Evolutionary conservation across 2,329 filamentous ascomycete species (phyloP), one percentile per base, ranked within the genome.

Genomic region (Monosporascus sp.): DNA sequence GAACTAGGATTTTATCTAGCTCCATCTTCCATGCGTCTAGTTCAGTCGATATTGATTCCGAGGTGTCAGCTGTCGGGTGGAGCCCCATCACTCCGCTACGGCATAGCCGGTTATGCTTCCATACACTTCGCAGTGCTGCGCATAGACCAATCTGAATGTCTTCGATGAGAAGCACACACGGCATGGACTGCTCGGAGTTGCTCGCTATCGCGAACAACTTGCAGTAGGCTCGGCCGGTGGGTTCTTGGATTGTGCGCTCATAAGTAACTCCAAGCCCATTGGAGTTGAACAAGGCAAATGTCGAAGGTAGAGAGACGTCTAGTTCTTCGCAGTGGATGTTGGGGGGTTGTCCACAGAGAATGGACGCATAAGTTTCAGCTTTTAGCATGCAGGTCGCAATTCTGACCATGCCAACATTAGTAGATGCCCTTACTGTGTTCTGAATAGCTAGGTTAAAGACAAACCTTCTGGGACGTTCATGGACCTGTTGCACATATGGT

Each of bases 131-230:
- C 20, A 18, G 14, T 7, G 50, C 7, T 18, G n/a, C 14, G 24
- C 52, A 54, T 17, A 54, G 43, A 39, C 52, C 52, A 3, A 54
- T 18, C 7, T 51, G 46, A n/a, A 51, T 47, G 18, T 54, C 52
- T 36, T 54, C 52, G 8, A 48, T 44, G 35, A 54, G 41, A 3
- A 54, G 35, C 3, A 24, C 20, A 5, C 9, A 20, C n/a, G 49
- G 46, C n/a, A 25, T 47, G 20, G 36, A 31, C 5, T 5, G 15
- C 9, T 22, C n/a, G 4, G 36, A 17, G 17, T 35, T 9, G 15
- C 7, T n/a, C 9, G 39, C 5, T 1, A 48, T 3, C 7, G 31
- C 20, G 8, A 11, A 25, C 24, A 51, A 17, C 5, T 44, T 48
- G n/a, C 24, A 45, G 2, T 20, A 24, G 9, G 36, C 25, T 3